Evolutionary conservation across 306 rosid genomes (phyloP), one percentile per base, ranked within the genome.

Genomic region (Cucurbita ficifolia): DNA sequence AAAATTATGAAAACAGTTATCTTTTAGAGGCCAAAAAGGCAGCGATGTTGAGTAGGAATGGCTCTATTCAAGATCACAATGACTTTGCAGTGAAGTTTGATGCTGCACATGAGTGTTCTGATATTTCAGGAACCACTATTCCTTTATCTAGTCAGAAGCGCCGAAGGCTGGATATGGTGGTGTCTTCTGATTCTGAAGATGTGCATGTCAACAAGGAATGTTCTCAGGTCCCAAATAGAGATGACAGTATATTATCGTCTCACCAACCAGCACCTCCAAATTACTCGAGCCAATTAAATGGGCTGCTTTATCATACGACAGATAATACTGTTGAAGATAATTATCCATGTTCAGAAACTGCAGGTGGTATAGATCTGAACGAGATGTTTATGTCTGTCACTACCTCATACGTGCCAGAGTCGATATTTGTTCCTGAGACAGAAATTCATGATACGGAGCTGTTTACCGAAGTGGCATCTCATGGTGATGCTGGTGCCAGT

Each of bases 151-250:
- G 73, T 78, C 81, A 43, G 59, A 81, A 58, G 71, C 69, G 58
- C 39, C 83, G 86, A 56, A 81, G 87, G 81, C 83, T 74, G 43
- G 85, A 74, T 76, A 70, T 77, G 51, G 80, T 81, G 53, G 74
- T 87, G 79, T 87, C 91, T 68, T 88, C 94, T 83, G 92, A 82
- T 82, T 87, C 92, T 67, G 86, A 78, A 80, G 90, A 82, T 18
- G 86, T 80, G 40, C 43, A 72, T 77, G 71, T 83, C 55, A 70
- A 71, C 71, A 74, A 70, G 68, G 74, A 70, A 57, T 55, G 74
- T 70, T 61, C 46, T 54, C 60, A 14, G 60, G 78, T 74, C 42
- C 79, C 75, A 24, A 48, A 78, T 77, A 63, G 33, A 55, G 86
- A 80, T 76, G 77, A 56, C 68, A 83, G 80, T 46, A 8, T 18